Conservation (phyloP, 2,329 filamentous ascomycete species). For the Sordariomycetes sp. region DNA sequence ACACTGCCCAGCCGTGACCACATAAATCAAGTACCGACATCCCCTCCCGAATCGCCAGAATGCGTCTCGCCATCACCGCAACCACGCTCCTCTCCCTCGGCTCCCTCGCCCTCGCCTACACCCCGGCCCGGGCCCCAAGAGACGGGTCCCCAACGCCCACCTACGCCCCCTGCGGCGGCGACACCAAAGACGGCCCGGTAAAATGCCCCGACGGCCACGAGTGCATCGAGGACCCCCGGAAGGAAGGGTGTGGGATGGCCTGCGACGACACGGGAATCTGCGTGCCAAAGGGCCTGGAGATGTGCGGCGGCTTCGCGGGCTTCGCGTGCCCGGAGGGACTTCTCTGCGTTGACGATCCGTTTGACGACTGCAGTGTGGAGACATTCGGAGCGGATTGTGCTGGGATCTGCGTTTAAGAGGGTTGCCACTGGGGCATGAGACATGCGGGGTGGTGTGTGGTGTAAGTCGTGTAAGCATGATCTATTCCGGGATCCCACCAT, state of each 20-base stretch:
- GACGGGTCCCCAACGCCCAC: neutral
- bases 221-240: constrained; percentile 20
- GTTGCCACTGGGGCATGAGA: neutral
- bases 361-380: neutral
- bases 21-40: neutral
- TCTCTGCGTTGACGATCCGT: neutral
- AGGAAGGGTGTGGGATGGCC: constrained; percentile 17
- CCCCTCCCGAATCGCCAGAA: neutral
- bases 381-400: neutral
- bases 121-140: too few species aligned
- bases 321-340: neutral
- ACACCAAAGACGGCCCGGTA: constrained; percentile 9
- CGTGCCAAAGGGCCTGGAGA: constrained; percentile 5
- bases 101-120: neutral
- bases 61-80: neutral
- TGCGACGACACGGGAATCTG: constrained; percentile 21
- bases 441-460: neutral
- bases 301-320: constrained; percentile 1
- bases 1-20: neutral
- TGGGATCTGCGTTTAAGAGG: neutral
- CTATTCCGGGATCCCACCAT: neutral
- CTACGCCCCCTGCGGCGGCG: constrained; percentile 19
- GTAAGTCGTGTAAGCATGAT: neutral
- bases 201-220: constrained; percentile 7
- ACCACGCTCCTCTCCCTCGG: neutral